Evolutionary conservation across 2,329 filamentous ascomycete genomes (phyloP).

Genomic region (Dactylonectria macrodidyma): DNA sequence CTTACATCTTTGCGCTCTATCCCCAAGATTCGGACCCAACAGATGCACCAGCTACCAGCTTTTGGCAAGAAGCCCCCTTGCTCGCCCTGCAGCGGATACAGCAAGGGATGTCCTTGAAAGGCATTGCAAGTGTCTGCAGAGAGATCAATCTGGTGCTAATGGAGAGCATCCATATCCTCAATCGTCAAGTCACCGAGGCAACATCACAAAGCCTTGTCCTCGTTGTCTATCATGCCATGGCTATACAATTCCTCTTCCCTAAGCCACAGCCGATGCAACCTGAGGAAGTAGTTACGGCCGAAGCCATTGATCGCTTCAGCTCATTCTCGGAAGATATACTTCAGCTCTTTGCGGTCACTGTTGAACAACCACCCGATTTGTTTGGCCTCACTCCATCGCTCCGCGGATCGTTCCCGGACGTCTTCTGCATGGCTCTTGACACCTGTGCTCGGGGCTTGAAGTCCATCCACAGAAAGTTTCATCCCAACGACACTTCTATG

Average conservation of each 20-base stretch:
- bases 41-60: conserved; percentile 34
- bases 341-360: conserved; percentile 40
- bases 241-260: conserved; percentile 54
- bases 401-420: conserved; percentile 45
- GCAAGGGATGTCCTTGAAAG: conserved; percentile 38
- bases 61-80: conserved; percentile 43
- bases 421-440: conserved; percentile 50
- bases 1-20: conserved; percentile 49
- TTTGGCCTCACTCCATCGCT: conserved; percentile 39
- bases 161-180: conserved; percentile 45
- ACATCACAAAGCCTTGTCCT: conserved; percentile 48
- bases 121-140: conserved; percentile 43
- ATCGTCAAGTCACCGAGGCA: conserved; percentile 41
- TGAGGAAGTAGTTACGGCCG: conserved; percentile 40
- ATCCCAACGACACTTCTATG: conserved; percentile 41
- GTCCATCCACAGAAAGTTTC: conserved; percentile 40
- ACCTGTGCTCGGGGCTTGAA: conserved; percentile 51
- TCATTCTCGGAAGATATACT: conserved; percentile 49
- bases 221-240: conserved; percentile 52
- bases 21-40: conserved; percentile 34
- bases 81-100: conserved; percentile 41
- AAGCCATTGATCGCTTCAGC: conserved; percentile 49
- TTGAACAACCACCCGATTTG: conserved; percentile 40
- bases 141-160: conserved; percentile 49
- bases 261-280: conserved; percentile 30